These are phyloP conservation scores for Populus nigra DNA, from an alignment of 345 rosid genomes.

Conservation along the genomic window DNA sequence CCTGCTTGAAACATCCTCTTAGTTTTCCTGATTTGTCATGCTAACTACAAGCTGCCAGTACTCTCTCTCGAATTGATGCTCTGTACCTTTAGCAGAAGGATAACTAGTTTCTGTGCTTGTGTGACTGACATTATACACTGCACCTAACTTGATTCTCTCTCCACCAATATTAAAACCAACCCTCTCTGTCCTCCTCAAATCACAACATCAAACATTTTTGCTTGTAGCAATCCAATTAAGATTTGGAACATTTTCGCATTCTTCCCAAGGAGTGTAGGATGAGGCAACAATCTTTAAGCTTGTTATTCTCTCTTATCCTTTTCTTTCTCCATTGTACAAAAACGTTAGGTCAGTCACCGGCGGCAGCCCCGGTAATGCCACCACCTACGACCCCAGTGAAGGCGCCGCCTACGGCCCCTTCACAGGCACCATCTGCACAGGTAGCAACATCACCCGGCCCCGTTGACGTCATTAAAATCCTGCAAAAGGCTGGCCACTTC, in stretches of 20 bases:
- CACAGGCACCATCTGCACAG: neutral
- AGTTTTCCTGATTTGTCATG: slow-evolving; percentile 45
- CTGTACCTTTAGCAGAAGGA: neutral
- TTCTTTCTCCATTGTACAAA: slow-evolving; percentile 10
- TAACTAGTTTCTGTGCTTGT: neutral
- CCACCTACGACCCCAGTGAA: slow-evolving; percentile 16
- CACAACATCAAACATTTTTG: slow-evolving; percentile 6
- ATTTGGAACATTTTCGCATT: neutral
- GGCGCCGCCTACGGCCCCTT: slow-evolving; percentile 20
- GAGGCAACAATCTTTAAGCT: neutral
- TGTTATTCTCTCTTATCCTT: neutral
- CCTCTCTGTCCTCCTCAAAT: neutral
- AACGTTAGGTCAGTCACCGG: neutral
- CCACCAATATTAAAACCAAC: slow-evolving; percentile 10
- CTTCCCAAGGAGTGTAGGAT: neutral
- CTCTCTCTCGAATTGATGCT: slow-evolving; percentile 13
- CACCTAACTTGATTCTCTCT: slow-evolving; percentile 12
- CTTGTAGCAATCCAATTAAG: no score
- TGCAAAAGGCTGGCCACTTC: slow-evolving; percentile 27
- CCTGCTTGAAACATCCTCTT: slow-evolving; percentile 31
- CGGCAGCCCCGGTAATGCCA: slow-evolving; percentile 4
- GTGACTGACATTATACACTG: slow-evolving; percentile 7
- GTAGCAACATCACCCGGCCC: slow-evolving; percentile 17
- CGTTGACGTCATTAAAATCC: slow-evolving; percentile 19
- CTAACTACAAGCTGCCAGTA: slow-evolving; percentile 44